Evolutionary conservation across 129 eudicot genomes (phyloP).

Genomic region (Flaveria brownii): DNA sequence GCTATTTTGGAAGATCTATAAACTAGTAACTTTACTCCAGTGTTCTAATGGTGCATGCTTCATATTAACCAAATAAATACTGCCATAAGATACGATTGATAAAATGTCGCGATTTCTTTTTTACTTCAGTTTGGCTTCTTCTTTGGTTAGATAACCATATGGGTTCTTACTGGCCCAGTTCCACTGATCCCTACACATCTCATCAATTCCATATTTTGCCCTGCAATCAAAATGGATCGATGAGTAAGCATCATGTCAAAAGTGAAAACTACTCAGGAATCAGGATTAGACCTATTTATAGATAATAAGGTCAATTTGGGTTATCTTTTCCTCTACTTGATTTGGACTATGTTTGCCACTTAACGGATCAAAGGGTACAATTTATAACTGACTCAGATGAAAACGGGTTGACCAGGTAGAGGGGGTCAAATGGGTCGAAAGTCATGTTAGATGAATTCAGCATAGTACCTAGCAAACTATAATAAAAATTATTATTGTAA

Average conservation of each 20-base stretch:
- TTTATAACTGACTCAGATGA: background rate
- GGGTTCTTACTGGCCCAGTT: conserved; percentile 99
- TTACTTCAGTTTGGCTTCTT: conserved; percentile 37
- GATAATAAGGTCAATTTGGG: background rate
- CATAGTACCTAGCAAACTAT: background rate
- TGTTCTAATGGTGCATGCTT: conserved; percentile 16
- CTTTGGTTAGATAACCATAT: conserved; percentile 60
- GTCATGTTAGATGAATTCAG: background rate
- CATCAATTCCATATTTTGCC: conserved; percentile 85
- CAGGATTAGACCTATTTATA: background rate
- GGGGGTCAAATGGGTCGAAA: background rate
- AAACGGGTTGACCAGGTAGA: background rate
- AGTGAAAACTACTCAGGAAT: background rate
- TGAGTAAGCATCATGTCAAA: conserved; percentile 13
- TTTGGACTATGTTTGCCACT: background rate
- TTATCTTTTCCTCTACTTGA: background rate
- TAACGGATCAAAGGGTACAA: background rate
- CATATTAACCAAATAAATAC: conserved; percentile 14
- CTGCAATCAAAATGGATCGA: conserved; percentile 39
- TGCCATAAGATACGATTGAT: conserved; percentile 1
- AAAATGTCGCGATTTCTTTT: background rate
- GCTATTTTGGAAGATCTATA: conserved; percentile 18
- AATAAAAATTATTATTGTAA: background rate
- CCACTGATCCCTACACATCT: conserved; percentile 98
- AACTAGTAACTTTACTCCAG: conserved; percentile 6